phyloP scores from a whole-genome alignment of 1,284 basidiomycete genomes.

The Lentinula novae-zelandiae region DNA sequence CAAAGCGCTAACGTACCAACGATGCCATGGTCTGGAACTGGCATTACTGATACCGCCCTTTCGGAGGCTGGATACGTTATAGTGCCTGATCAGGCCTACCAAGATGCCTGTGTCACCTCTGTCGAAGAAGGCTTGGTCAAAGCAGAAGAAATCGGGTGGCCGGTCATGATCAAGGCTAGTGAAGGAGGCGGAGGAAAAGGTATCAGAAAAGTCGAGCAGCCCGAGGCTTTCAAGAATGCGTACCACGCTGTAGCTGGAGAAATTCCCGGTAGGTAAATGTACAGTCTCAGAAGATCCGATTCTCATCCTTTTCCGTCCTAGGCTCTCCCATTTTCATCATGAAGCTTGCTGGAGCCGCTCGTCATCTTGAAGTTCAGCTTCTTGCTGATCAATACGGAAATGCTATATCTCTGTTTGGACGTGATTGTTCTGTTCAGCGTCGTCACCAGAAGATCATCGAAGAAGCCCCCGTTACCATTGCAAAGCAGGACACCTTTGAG shows the following conservation, averaged over 20 bases:
- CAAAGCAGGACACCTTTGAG: constrained; percentile 86
- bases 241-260: constrained; percentile 94
- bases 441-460: constrained; percentile 99
- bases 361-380: constrained; percentile 97
- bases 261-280: constrained; percentile 75
- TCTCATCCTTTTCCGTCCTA: constrained; percentile 27
- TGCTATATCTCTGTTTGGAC: constrained; percentile 98
- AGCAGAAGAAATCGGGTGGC: constrained; percentile 91
- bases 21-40: constrained; percentile 98
- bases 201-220: constrained; percentile 87
- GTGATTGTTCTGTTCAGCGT: constrained; percentile 99
- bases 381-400: constrained; percentile 99
- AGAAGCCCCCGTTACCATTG: constrained; percentile 98
- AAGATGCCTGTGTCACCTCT: constrained; percentile 84
- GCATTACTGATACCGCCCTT: constrained; percentile 86
- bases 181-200: constrained; percentile 99
- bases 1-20: constrained; percentile 98
- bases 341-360: constrained; percentile 97
- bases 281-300: constrained; percentile 11
- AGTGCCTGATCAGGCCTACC: constrained; percentile 91
- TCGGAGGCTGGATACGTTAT: constrained; percentile 91
- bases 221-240: constrained; percentile 89
- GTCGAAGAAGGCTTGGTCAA: constrained; percentile 87
- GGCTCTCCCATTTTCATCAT: constrained; percentile 99
- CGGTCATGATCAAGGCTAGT: constrained; percentile 99